Evolutionary conservation across 768 basidiomycete genomes (phyloP).

Genomic region (Hericium alpestre): DNA sequence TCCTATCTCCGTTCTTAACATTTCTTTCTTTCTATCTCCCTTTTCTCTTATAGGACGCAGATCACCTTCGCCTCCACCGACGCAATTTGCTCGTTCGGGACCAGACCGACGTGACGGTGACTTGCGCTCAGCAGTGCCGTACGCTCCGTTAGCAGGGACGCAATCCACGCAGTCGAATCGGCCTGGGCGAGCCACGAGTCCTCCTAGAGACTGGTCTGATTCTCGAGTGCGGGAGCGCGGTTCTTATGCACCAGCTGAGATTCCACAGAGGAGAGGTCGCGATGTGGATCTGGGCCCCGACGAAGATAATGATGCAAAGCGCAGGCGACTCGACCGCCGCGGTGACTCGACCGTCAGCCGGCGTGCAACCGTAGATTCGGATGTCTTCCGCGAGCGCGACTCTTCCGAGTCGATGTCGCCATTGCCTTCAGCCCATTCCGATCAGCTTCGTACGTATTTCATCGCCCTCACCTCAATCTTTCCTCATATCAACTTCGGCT

Average conservation of each 20-base stretch:
- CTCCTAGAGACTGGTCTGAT: conserved; percentile 2
- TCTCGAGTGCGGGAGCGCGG: conserved; percentile 3
- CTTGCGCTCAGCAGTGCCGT: conserved; percentile 1
- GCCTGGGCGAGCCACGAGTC: conserved; percentile 8
- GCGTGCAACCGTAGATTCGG: conserved; percentile 5
- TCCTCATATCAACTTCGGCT: conserved; percentile 6
- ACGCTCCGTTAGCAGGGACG: neutral
- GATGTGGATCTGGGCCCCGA: conserved; percentile 2
- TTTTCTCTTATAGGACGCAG: conserved; percentile 16
- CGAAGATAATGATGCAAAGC: conserved; percentile 8
- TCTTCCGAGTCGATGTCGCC: conserved; percentile 9
- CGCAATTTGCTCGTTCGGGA: conserved; percentile 5
- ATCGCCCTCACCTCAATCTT: neutral
- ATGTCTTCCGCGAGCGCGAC: conserved; percentile 3
- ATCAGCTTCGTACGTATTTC: conserved; percentile 11
- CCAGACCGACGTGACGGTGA: conserved; percentile 7
- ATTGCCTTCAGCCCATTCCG: conserved; percentile 6
- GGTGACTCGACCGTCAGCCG: conserved; percentile 2
- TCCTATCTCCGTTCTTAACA: conserved; percentile 2
- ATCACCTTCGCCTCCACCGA: conserved; percentile 11
- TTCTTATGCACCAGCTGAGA: conserved; percentile 1
- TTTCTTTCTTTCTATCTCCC: neutral
- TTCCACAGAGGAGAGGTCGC: conserved; percentile 10
- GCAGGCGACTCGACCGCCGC: conserved; percentile 8
- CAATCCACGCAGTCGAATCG: neutral